Evolutionary conservation across 2,329 filamentous ascomycete species (phyloP), one percentile per base, ranked within the genome.

Genomic region (Pochonia chlamydosporia): DNA sequence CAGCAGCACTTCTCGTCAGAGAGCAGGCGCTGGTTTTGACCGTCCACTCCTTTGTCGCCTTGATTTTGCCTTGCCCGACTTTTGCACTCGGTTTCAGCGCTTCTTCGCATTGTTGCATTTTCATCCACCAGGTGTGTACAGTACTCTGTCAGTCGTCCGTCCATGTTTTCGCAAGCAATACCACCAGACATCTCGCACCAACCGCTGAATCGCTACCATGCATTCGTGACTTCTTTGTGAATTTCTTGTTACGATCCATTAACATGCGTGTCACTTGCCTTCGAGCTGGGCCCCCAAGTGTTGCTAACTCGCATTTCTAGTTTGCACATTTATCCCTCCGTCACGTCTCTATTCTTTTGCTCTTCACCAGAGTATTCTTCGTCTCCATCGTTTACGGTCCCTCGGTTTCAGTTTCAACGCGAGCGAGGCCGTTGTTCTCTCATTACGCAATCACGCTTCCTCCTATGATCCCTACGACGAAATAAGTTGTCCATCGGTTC

Each of bases 21-120:
- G 64, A 66, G 72, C 72, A 75, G 71, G 66, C 69, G 66, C 75
- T 81, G 78, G 76, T 75, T 67, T 78, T 67, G 74, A 63, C 76
- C 76, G 76, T 80, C 76, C 76, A 70, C 74, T 80, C 76, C 72
- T 76, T 69, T 67, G 54, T 56, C 54, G 44, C 40, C 36, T 60
- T 55, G 57, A 47, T 56, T 62, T 64, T 59, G 52, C 52, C 54
- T 58, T 57, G 56, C 56, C 51, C 47, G 44, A 37, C 33, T 40
- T 48, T 40, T 46, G 42, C 26, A 43, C 42, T 46, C 31, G 30
- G 30, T 43, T 51, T 21, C 28, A 36, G 46, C 46, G 46, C 42
- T 54, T n/a, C n/a, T n/a, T 49, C 20, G 23, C 24, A 21, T 42
- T 25, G 8, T 20, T 48, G 42, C 46, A 48, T 51, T 51, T 45